phyloP scores from a whole-genome alignment of 2,329 filamentous ascomycete genomes.

The Rutstroemia sp. region DNA sequence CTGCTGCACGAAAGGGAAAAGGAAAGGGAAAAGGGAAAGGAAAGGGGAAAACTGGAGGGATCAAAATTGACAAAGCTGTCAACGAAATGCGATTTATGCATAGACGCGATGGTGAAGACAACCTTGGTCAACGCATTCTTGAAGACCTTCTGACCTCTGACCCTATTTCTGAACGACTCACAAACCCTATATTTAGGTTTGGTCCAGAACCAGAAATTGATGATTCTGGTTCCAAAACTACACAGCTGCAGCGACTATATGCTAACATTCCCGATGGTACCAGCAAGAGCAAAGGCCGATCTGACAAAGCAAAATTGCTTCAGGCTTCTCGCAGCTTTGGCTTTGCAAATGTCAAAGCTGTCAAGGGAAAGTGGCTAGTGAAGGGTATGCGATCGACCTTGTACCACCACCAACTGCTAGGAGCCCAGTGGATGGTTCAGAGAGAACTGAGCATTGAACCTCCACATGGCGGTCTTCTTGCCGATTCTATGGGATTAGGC shows the following conservation, averaged over 20 bases:
- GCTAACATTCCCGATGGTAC: conserved; percentile 21
- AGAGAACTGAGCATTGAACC: conserved; percentile 35
- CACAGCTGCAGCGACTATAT: conserved; percentile 22
- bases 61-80: no score
- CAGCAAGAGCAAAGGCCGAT: conserved; percentile 11
- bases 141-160: conserved; percentile 16
- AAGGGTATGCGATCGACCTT: conserved; percentile 41
- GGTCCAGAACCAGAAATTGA: conserved; percentile 16
- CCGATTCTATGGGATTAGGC: conserved; percentile 57
- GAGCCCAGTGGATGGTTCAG: conserved; percentile 45
- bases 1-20: conserved; percentile 1
- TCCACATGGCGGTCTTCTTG: conserved; percentile 48
- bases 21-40: conserved; percentile 12
- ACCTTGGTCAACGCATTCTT: conserved; percentile 17
- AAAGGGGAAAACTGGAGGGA: neutral
- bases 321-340: conserved; percentile 37
- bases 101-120: conserved; percentile 11
- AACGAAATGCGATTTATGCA: neutral
- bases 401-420: conserved; percentile 43
- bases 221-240: conserved; percentile 14
- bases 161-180: conserved; percentile 18
- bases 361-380: conserved; percentile 34
- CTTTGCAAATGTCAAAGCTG: conserved; percentile 27
- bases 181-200: conserved; percentile 17
- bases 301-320: conserved; percentile 32